Percentiles rank a stretch among this genome's conserved stretches.
These are phyloP conservation scores for Collybia mongolica DNA, from an alignment of 768 basidiomycete genomes.

Conservation along the genomic window DNA sequence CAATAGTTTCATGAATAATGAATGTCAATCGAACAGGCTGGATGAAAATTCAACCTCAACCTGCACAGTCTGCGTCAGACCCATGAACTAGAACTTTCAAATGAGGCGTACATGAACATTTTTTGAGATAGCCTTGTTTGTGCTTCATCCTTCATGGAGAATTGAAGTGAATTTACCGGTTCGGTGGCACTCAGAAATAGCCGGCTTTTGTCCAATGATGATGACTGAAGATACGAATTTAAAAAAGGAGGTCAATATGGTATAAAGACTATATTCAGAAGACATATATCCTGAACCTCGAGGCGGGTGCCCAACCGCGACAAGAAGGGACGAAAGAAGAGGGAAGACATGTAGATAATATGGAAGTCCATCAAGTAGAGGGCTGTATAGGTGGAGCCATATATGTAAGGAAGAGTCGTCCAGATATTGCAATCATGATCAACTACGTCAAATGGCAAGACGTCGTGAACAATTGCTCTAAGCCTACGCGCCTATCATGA, in stretches of 20 bases:
- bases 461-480: neutral
- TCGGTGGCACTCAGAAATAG: no score
- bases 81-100: no score
- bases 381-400: conserved; percentile 36
- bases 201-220: no score
- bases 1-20: no score
- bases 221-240: no score
- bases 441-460: conserved; percentile 7
- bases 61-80: no score
- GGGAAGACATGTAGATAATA: conserved; percentile 13
- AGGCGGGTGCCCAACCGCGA: conserved; percentile 14
- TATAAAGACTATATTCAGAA: conserved; percentile 19
- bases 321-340: conserved; percentile 8
- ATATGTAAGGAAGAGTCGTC: conserved; percentile 26
- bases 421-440: conserved; percentile 12
- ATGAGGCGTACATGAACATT: no score
- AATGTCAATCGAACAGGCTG: no score
- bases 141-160: no score
- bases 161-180: no score
- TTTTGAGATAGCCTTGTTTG: no score
- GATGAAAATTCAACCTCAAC: no score
- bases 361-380: conserved; percentile 29
- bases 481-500: neutral
- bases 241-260: neutral
- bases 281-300: conserved; percentile 14